Evolutionary conservation across 108 stramenopile genomes (phyloP), one percentile per base, ranked within the genome.

Genomic region (Skeletonema potamos): DNA sequence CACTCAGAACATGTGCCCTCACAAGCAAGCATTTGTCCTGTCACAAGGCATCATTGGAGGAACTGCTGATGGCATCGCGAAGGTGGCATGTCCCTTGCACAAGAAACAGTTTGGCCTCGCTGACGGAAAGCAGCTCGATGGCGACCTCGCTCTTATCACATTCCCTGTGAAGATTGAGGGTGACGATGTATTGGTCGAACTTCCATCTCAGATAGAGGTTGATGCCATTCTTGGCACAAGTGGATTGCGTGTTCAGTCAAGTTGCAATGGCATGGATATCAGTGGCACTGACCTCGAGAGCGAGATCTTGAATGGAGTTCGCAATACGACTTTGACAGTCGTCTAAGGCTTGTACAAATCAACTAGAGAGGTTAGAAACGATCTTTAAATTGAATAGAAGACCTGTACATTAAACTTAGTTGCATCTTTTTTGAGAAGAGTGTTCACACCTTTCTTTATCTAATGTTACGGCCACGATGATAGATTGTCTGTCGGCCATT

Each of bases 51-150:
- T 97, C 48, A 86, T 93, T 26, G 94, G 94, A 15, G 93, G 89
- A 71, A 73, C 46, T 57, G 85, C 72, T 18, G 69, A 61, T 27
- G 91, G 88, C 18, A 69, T 70, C 27, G 80, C 94, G 30, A 96
- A 97, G 86, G 96, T 96, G 33, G 96, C 96, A 54, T 97, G 96
- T 68, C 96, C 96, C 2, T 67, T 97, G 41, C 96, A 97, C 87
- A 97, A 97, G 91, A 97, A 97, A 67, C 81, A 84, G 57, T 97
- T 95, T 73, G 73, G 58, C 43, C 85, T 97, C 44, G 74, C 85
- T 15, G 91, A 86, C 66, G 91, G 88, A 17, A 79, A 81, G 22
- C 68, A 92, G 66, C 79, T 90, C 18, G 94, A 91, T 46, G 90
- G 89, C 2, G 82, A 85, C 37, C 87, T 95, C 54, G 68, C 89